Percentiles rank a stretch among this genome's conserved stretches.
Evolutionary conservation across 2,329 filamentous ascomycete genomes (phyloP).

Genomic region (Fusarium sp.): DNA sequence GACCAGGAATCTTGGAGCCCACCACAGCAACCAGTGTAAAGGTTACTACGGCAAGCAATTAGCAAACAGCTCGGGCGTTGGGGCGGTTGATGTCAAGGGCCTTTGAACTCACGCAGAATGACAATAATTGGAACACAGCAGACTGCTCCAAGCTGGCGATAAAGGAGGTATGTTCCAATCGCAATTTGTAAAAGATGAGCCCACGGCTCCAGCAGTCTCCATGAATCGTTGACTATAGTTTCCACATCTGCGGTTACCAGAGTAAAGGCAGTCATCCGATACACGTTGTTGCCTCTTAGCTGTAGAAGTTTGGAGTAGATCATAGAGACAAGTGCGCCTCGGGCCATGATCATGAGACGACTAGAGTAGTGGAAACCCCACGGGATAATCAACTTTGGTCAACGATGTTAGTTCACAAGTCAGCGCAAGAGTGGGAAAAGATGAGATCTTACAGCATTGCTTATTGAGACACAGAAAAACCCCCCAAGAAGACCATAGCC

Average conservation of each 20-base stretch:
- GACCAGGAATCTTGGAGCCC: background rate
- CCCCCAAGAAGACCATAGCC: conserved; percentile 4
- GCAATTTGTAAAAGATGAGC: background rate
- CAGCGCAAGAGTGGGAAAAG: background rate
- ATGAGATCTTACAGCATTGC: background rate
- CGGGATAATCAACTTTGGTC: background rate
- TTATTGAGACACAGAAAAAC: conserved; percentile 4
- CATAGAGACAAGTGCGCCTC: conserved; percentile 1
- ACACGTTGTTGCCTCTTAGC: background rate
- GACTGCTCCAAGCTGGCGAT: background rate
- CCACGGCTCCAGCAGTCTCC: conserved; percentile 5
- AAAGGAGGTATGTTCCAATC: conserved; percentile 4
- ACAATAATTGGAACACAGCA: conserved; percentile 3
- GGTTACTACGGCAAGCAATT: background rate
- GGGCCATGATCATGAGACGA: conserved; percentile 1
- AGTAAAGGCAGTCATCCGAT: background rate
- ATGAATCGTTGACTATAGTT: conserved; percentile 5
- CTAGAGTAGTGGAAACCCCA: conserved; percentile 5
- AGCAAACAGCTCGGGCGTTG: too few species aligned
- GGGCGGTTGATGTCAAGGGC: too few species aligned
- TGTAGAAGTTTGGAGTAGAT: background rate
- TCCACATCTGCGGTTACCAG: conserved; percentile 2
- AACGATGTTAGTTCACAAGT: background rate
- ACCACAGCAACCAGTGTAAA: background rate
- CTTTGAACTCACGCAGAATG: background rate